Conservation (phyloP, 1,284 basidiomycete species). For the Ceratobasidium sp. region DNA sequence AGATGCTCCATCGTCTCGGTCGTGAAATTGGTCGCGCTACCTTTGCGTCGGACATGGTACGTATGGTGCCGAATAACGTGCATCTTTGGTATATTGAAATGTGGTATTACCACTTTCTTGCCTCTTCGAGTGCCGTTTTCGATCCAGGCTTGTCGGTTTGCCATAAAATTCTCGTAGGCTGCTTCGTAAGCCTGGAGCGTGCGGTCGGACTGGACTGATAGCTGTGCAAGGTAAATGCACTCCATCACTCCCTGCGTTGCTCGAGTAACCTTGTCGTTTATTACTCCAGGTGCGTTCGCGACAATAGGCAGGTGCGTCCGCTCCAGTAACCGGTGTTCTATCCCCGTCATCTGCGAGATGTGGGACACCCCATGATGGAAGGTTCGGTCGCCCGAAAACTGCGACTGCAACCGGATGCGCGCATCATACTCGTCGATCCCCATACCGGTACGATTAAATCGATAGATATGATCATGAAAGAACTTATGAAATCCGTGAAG, state of each 20-base stretch:
- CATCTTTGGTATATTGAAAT: conserved; percentile 43
- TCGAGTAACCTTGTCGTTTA: conserved; percentile 27
- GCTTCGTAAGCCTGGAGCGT: conserved; percentile 20
- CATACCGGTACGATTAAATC: conserved; percentile 31
- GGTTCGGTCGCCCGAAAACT: conserved; percentile 1
- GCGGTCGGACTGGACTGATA: conserved; percentile 18
- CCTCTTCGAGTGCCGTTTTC: conserved; percentile 14
- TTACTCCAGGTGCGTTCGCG: conserved; percentile 32
- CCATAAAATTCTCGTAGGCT: neutral
- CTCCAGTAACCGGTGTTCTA: conserved; percentile 36
- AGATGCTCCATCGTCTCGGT: conserved; percentile 45
- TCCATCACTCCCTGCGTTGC: conserved; percentile 29
- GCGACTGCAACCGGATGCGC: neutral
- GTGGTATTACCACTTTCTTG: conserved; percentile 20
- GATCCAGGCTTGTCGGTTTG: conserved; percentile 29
- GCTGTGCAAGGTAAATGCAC: conserved; percentile 25
- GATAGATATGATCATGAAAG: conserved; percentile 32
- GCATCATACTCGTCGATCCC: conserved; percentile 18
- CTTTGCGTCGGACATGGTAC: conserved; percentile 1
- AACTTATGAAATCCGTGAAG: conserved; percentile 42
- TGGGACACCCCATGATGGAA: conserved; percentile 26
- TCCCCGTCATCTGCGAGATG: conserved; percentile 31
- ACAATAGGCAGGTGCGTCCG: conserved; percentile 13
- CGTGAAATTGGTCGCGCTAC: conserved; percentile 24
- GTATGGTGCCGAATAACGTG: conserved; percentile 35